Conservation (phyloP, 495 filamentous ascomycete species). For the Aspergillus cavernicola region DNA sequence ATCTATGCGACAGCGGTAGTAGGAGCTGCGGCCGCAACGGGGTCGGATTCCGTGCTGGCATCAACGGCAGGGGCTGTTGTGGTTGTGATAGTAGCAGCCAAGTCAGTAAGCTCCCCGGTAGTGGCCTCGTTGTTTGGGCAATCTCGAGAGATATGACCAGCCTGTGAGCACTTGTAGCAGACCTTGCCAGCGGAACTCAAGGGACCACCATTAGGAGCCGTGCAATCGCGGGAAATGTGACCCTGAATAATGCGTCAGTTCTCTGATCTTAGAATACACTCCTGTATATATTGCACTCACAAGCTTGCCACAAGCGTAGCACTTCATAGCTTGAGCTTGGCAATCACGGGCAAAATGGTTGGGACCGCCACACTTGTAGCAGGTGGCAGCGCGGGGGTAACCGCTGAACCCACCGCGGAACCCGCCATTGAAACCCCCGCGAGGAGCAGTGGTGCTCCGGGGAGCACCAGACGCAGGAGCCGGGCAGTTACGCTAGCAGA, state of each 20-base stretch:
- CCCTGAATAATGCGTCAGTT: constrained; percentile 44
- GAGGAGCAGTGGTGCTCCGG: constrained; percentile 60
- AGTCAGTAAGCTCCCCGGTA: constrained; percentile 30
- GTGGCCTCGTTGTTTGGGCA: constrained; percentile 66
- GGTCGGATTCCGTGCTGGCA: constrained; percentile 14
- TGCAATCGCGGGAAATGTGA: constrained; percentile 97
- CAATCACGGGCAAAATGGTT: constrained; percentile 99
- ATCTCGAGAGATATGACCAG: constrained; percentile 94
- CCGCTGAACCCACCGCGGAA: constrained; percentile 68
- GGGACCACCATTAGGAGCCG: constrained; percentile 92
- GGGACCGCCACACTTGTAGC: constrained; percentile 98
- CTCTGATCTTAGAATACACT: neutral
- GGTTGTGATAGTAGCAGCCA: constrained; percentile 37
- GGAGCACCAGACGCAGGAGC: constrained; percentile 57
- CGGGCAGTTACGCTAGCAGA: constrained; percentile 73
- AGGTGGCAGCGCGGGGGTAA: constrained; percentile 78
- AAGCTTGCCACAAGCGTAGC: constrained; percentile 98
- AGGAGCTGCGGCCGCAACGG: constrained; percentile 45
- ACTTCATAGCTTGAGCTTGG: constrained; percentile 99
- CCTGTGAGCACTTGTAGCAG: constrained; percentile 95
- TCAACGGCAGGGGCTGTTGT: constrained; percentile 30
- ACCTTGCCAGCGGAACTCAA: constrained; percentile 95
- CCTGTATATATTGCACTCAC: constrained; percentile 25
- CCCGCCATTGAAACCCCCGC: constrained; percentile 65
- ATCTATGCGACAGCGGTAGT: constrained; percentile 56